Evolutionary conservation across 1,284 basidiomycete species (phyloP), one percentile per base, ranked within the genome.

Genomic region (Fistulinella staudtii): DNA sequence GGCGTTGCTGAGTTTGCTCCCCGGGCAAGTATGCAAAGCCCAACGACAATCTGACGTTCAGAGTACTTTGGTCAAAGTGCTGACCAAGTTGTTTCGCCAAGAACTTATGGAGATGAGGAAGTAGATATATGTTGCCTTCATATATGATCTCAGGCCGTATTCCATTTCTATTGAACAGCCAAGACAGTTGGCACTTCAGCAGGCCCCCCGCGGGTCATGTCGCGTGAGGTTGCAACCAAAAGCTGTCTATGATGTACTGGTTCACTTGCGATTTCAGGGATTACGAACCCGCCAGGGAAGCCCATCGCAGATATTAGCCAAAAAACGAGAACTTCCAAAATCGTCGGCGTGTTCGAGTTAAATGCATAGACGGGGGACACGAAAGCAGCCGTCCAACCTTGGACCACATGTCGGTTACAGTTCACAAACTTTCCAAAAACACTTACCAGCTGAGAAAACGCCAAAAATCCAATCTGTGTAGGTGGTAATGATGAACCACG

Each of bases 401-500:
- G 36, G 22, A 11, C 20, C 17, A 39, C 28, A 14, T 11, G 41
- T 60, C 24, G 17, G 48, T 22, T 28, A 36, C 22, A 28, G n/a
- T 36, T n/a, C 13, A 11, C 15, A 3, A 14, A 13, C n/a, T 33
- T 15, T 39, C n/a, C 25, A 17, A 20, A 45, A 25, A 28, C 39
- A 53, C 64, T 42, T 44, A 82, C 85, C 79, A 56, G 62, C 52
- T 9, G 82, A 79, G 59, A 86, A 88, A 17, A 68, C 74, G 3
- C 85, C 85, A 47, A 87, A 85, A 4, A 78, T 76, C 85, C 85
- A 88, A 31, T 77, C 71, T 23, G 72, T 72, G 50, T 85, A 87
- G 3, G 76, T 81, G 13, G 84, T 82, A 39, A 87, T 51, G 13
- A 85, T 73, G 55, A 86, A 88, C 72, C 74, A 85, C 14, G 69